phyloP scores from a whole-genome alignment of 2,329 filamentous ascomycete species.

The Colletotrichum horii region DNA sequence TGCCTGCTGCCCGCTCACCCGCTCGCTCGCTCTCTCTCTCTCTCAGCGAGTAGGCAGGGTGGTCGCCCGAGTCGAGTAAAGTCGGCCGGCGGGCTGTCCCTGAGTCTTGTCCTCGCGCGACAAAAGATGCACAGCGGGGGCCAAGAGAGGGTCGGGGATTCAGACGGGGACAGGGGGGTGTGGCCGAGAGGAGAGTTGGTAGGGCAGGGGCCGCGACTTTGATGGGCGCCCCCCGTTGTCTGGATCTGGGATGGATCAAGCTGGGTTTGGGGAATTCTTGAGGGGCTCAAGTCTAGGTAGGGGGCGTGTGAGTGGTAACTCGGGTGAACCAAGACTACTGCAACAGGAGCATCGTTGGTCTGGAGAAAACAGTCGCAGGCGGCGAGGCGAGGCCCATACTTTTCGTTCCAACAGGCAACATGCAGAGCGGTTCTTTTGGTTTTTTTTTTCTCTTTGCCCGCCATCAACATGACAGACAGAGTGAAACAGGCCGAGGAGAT shows the following conservation, averaged over 20 bases:
- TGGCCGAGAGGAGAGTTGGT: not conserved
- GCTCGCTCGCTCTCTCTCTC: not conserved
- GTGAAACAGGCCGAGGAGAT: not conserved
- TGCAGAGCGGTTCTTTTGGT: not conserved
- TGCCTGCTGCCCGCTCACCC: not conserved
- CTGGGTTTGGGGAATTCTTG: conserved; percentile 4
- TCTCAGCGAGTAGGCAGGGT: not conserved
- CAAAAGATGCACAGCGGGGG: conserved; percentile 8
- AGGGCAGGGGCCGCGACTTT: conserved; percentile 2
- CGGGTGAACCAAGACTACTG: not conserved
- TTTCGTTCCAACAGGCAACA: conserved; percentile 9
- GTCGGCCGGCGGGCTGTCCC: not conserved
- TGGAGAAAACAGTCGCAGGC: not conserved
- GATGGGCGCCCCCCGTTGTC: not conserved
- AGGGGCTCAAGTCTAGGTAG: conserved; percentile 2
- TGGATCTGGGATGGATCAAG: conserved; percentile 4
- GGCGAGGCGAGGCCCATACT: not conserved
- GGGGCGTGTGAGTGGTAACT: not conserved
- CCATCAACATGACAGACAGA: not conserved
- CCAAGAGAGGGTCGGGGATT: conserved; percentile 11
- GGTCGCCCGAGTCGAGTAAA: conserved; percentile 5
- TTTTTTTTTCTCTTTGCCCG: not conserved
- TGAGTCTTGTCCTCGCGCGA: not conserved
- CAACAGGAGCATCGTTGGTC: not conserved
- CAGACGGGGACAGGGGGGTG: not conserved